Base-by-base conservation (phyloP, 352 stramenopile species). In the Phytophthora meadii region DNA sequence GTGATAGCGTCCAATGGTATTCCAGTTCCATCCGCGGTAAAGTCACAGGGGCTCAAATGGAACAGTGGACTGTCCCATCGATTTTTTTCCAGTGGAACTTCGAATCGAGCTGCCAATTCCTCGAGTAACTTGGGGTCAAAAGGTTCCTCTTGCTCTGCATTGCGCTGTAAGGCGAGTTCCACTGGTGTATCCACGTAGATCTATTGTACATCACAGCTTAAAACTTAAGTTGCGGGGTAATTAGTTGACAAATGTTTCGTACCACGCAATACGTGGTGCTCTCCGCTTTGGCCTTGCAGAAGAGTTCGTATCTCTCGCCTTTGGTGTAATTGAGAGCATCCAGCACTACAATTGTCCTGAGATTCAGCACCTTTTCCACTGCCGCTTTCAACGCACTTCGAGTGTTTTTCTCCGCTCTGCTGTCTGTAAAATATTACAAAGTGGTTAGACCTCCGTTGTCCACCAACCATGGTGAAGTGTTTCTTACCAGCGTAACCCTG, bases 251-350 rank as follows among this genome's bases (percentile, higher is more conserved):
- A 36, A 36, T 8, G 44, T n/a, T 19, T 4, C 69, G 53, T 55
- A 88, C 74, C 55, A 98, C 89, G 47, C 93, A 97, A 76, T 98
- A 97, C 9, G 84, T 90, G 54, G 95, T 93, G 70, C 80, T 91
- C 61, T 93, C 84, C 24, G 93, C 89, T 44, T 97, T 97, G 4
- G 91, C 92, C 47, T 98, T 93, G 79, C 95, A 98, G 70, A 97
- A 97, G 30, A 98, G 79, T 72, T 98, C 93, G 74, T 98, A 98
- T 46, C 94, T 81, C 77, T 92, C 97, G 50, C 95, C 95, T 66
- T 98, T 98, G 70, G 98, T 98, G 67, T 98, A 98, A 72, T 98
- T 98, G 32, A 98, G 68, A 14, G 91, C 94, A 76, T 98, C 94
- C 51, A 98, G 74, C 74, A 98, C 87, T 2, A 98, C 90, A 40